Conservation (phyloP, 179 eudicot genomes). For the Spinacia oleracea region DNA sequence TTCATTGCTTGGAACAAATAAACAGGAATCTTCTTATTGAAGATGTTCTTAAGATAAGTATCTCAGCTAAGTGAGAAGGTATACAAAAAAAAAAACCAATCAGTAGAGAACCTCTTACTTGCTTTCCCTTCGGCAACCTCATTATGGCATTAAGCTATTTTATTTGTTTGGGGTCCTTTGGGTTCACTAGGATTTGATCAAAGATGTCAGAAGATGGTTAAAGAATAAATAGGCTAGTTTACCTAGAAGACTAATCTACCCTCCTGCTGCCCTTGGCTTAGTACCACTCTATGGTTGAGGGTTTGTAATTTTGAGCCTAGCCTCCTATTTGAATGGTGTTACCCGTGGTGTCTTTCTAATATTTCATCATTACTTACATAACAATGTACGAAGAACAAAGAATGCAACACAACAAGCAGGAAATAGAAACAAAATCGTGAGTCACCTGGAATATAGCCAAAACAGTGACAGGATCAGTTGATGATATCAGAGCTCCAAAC, state of each 20-base stretch:
- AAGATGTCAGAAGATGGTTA: background rate
- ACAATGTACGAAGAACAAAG: background rate
- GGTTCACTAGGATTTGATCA: background rate
- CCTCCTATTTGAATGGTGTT: background rate
- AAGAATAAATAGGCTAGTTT: background rate
- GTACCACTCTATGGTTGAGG: background rate
- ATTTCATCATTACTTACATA: background rate
- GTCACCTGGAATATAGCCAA: constrained; percentile 92
- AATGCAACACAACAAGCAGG: background rate
- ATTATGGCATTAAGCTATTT: background rate
- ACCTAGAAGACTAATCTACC: background rate
- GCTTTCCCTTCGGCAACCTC: background rate
- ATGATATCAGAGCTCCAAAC: constrained; percentile 99
- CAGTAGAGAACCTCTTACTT: background rate
- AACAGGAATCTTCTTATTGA: background rate
- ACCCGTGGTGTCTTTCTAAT: background rate
- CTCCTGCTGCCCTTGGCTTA: background rate
- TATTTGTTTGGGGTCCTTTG: background rate
- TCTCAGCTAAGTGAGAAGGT: background rate
- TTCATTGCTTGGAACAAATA: background rate
- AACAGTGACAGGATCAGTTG: constrained; percentile 98
- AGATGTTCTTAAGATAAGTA: background rate
- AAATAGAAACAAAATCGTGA: background rate
- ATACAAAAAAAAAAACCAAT: background rate
- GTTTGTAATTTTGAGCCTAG: background rate